Evolutionary conservation across 2,329 filamentous ascomycete species (phyloP).

Genomic region (Aspergillus clavatus): DNA sequence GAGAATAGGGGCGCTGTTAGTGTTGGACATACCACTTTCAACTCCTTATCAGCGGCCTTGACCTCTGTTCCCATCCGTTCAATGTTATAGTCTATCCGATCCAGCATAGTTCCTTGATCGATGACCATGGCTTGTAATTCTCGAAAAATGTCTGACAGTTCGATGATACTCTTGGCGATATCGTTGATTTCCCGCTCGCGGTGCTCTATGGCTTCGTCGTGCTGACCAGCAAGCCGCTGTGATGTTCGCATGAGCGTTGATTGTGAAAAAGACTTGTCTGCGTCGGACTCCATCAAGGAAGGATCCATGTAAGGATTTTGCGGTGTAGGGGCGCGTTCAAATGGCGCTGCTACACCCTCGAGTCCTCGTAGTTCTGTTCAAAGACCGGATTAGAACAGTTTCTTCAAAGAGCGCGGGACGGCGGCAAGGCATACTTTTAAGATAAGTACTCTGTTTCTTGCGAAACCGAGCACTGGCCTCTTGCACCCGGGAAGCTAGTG

Average conservation of each 20-base stretch:
- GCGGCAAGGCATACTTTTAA: constrained; percentile 65
- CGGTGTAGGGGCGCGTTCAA: constrained; percentile 47
- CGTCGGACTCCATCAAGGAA: constrained; percentile 86
- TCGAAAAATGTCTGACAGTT: constrained; percentile 92
- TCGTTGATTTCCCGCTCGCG: constrained; percentile 96
- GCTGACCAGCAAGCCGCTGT: constrained; percentile 53
- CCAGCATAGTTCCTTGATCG: constrained; percentile 83
- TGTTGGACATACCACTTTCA: constrained; percentile 60
- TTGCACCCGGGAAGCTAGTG: constrained; percentile 79
- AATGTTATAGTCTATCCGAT: constrained; percentile 96
- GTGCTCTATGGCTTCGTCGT: constrained; percentile 81
- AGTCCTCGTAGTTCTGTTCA: constrained; percentile 66
- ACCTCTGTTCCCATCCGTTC: constrained; percentile 93
- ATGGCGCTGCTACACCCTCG: constrained; percentile 55
- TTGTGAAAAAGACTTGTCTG: constrained; percentile 87
- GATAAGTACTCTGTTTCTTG: constrained; percentile 94
- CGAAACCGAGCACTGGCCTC: constrained; percentile 87
- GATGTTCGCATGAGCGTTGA: constrained; percentile 76
- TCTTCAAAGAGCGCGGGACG: not conserved
- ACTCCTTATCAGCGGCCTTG: constrained; percentile 86
- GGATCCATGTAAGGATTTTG: constrained; percentile 73
- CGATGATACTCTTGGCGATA: constrained; percentile 96
- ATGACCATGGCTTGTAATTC: constrained; percentile 95
- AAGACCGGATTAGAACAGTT: constrained; percentile 9
- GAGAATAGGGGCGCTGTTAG: not conserved